phyloP scores from a whole-genome alignment of 2,329 filamentous ascomycete species.

The Penicillium corylophilum region DNA sequence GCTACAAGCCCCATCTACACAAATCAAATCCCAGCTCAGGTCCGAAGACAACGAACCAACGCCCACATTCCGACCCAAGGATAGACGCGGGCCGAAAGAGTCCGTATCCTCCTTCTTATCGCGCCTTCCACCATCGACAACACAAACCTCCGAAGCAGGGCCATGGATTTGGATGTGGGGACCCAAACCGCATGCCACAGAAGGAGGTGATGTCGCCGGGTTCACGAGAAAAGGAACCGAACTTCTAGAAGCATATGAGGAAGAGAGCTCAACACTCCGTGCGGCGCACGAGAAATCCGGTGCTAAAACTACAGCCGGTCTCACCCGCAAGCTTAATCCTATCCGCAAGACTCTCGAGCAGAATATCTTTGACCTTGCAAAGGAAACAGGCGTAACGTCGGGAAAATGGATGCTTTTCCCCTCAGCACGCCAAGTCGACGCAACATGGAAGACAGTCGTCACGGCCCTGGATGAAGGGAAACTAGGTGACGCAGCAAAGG shows the following conservation, averaged over 20 bases:
- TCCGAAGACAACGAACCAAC: background rate
- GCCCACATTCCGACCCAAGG: slow-evolving; percentile 3
- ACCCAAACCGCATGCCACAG: slow-evolving; percentile 44
- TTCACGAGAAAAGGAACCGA: slow-evolving; percentile 57
- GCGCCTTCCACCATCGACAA: slow-evolving; percentile 67
- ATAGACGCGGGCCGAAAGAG: slow-evolving; percentile 50
- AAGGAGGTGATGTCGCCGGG: slow-evolving; percentile 46
- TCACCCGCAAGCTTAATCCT: slow-evolving; percentile 41
- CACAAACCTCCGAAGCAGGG: slow-evolving; percentile 45
- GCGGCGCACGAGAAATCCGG: slow-evolving; percentile 48
- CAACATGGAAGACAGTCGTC: slow-evolving; percentile 60
- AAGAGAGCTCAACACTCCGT: slow-evolving; percentile 50
- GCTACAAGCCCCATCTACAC: background rate
- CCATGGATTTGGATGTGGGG: slow-evolving; percentile 75
- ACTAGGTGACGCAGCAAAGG: slow-evolving; percentile 72
- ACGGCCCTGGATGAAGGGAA: slow-evolving; percentile 66
- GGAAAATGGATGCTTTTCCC: slow-evolving; percentile 58
- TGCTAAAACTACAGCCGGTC: slow-evolving; percentile 32
- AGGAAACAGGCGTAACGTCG: slow-evolving; percentile 55
- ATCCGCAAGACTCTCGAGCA: slow-evolving; percentile 47
- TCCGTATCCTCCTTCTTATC: slow-evolving; percentile 63
- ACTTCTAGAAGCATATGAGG: slow-evolving; percentile 53
- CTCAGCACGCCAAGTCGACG: slow-evolving; percentile 22
- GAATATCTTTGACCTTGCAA: slow-evolving; percentile 63
- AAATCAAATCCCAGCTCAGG: background rate